Evolutionary conservation across 306 rosid genomes (phyloP), one percentile per base, ranked within the genome.

Genomic region (Rosa chinensis): DNA sequence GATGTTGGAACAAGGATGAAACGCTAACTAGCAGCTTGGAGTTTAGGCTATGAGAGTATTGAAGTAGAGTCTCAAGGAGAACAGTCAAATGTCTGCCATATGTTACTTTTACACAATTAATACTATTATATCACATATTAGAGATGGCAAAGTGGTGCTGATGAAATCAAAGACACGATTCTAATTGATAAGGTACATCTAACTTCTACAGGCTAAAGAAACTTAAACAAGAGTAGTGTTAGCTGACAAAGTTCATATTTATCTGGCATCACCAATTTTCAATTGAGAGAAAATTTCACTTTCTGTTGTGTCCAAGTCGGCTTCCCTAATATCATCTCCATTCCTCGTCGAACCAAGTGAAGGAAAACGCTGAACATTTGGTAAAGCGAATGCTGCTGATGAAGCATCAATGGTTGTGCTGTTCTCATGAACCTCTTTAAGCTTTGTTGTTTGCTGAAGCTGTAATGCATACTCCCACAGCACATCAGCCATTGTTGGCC

Each of bases 401-500:
- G 88, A 83, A 81, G 77, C 79, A 55, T 64, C 71, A 7, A 66
- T 63, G 42, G 50, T 55, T 5, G 82, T 81, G 77, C 87, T 87
- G 63, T 88, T 89, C 73, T 81, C 89, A 5, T 88, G 78, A 0
- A 85, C 90, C 64, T 81, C 83, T 81, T 82, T 77, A 3, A 23
- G 66, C 59, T 8, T 79, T 55, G 85, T 45, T 1, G 75, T 82
- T 75, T 81, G 87, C 70, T 90, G 89, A 75, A 90, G 92, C 86
- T 83, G 90, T 59, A 86, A 76, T 5, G 89, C 79, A 61, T 86
- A 88, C 77, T 88, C 91, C 94, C 94, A 88, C 11, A 82, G 45
- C 43, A 90, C 92, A 78, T 90, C 88, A 1, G 44, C 79, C 92
- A 90, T 88, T 58, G 83, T 52, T 5, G 90, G 89, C 84, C 90